Evolutionary conservation across 2,329 filamentous ascomycete species (phyloP).

Genomic region (Gnomoniopsis smithogilvyi): DNA sequence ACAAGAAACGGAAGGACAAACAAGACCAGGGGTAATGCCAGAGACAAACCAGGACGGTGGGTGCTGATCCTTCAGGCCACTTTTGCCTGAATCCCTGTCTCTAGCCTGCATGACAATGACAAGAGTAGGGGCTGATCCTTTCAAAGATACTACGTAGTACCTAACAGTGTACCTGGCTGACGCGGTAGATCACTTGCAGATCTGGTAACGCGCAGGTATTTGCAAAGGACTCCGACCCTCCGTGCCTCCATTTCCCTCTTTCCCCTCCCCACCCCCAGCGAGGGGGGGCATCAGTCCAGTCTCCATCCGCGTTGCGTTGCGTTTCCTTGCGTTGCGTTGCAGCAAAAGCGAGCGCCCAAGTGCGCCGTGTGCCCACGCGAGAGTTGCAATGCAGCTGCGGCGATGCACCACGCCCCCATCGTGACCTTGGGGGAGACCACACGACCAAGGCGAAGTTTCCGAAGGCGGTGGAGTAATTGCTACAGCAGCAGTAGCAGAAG

Average conservation of each 20-base stretch:
- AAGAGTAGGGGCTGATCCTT: not conserved
- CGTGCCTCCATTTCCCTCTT: not conserved
- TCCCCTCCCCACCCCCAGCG: too few species aligned
- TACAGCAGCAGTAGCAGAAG: too few species aligned
- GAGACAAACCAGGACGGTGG: slow-evolving; percentile 2
- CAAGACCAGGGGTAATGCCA: slow-evolving; percentile 1
- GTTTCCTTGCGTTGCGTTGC: not conserved
- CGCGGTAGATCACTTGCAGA: not conserved
- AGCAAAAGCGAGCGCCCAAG: not conserved
- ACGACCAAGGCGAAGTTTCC: not conserved
- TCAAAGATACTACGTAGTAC: not conserved
- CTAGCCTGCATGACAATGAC: slow-evolving; percentile 13
- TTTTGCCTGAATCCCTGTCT: slow-evolving; percentile 6
- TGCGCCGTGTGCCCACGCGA: not conserved
- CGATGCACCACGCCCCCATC: not conserved
- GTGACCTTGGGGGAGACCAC: too few species aligned
- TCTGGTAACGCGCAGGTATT: not conserved
- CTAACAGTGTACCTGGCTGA: not conserved
- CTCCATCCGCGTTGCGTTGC: not conserved
- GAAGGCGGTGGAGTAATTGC: too few species aligned
- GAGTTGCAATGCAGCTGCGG: not conserved
- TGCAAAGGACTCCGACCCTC: not conserved
- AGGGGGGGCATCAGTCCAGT: too few species aligned
- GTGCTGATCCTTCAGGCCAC: slow-evolving; percentile 3
- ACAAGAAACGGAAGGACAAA: slow-evolving; percentile 17